Evolutionary conservation across 345 rosid genomes (phyloP), one percentile per base, ranked within the genome.

Genomic region (Camelina hispida): DNA sequence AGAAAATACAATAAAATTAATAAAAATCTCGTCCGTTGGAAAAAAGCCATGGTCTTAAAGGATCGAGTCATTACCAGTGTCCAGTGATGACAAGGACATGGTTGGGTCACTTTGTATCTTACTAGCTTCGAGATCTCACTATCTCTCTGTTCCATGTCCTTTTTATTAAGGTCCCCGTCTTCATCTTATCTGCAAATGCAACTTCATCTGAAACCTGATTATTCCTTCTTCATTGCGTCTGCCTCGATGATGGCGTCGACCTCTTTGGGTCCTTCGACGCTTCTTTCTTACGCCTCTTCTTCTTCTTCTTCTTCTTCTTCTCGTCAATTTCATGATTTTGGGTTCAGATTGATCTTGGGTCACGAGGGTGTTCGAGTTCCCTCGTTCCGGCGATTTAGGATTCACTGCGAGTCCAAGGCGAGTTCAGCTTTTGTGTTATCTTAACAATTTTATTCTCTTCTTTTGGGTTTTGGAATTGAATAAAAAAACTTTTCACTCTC

Each of bases 351-450:
- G 51, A 7, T 28, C 4, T 52, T 12, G 8, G 14, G 74, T 28
- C 23, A 16, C 14, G 6, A 54, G 0, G 5, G 64, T 30, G 40
- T 25, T 65, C 73, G 81, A 22, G 0, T 61, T 30, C 68, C 42
- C 1, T 40, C 78, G 0, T 58, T 55, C 48, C 81, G 18, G 5
- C 53, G 64, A 61, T 73, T 62, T 61, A 58, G 44, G 70, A 68
- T 73, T 78, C 66, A 73, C 60, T 78, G 66, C 71, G 74, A 13
- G 15, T 52, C 69, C 15, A 73, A 73, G 78, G 78, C 38, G 12
- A 42, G 76, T 65, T 20, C 18, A 28, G 30, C 3, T 10, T 10
- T 20, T 60, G 30, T 11, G 7, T 57, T 62, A 52, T 51, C 62
- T 42, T 44, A 37, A 51, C 38, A 15, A n/a, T 10, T 61, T 1